Conservation (phyloP, 306 rosid species). For the Citrullus colocynthis region DNA sequence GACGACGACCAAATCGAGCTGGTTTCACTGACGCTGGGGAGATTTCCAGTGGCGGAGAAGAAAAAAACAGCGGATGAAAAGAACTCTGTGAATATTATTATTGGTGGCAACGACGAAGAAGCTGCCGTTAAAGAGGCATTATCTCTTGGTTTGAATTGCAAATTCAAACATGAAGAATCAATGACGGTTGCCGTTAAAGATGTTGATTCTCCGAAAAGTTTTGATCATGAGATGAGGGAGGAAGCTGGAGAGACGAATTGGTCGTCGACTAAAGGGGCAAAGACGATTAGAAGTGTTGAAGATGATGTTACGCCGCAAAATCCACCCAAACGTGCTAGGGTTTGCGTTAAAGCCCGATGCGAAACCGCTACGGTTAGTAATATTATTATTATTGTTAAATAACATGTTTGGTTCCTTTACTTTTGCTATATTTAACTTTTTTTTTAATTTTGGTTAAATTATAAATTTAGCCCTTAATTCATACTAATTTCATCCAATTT, state of each 20-base stretch:
- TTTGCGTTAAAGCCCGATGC: constrained; percentile 62
- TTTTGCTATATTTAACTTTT: too few species aligned
- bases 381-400: not conserved
- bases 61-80: not conserved
- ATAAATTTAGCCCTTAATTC: too few species aligned
- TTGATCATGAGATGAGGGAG: constrained; percentile 15
- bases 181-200: not conserved
- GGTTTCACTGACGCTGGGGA: constrained; percentile 51
- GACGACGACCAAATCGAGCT: constrained; percentile 14
- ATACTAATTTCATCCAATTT: too few species aligned
- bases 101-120: not conserved
- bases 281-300: constrained; percentile 19
- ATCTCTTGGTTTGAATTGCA: constrained; percentile 32
- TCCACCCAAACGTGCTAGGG: constrained; percentile 50
- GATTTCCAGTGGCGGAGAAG: constrained; percentile 8
- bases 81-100: too few species aligned
- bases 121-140: constrained; percentile 18
- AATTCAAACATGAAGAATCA: not conserved
- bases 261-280: constrained; percentile 33
- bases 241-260: constrained; percentile 25
- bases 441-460: too few species aligned
- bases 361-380: constrained; percentile 47
- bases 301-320: constrained; percentile 24
- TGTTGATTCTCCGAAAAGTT: not conserved
- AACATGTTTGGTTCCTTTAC: not conserved